phyloP scores from a whole-genome alignment of 805 yeast genomes.

The Wickerhamomyces silvicola region DNA sequence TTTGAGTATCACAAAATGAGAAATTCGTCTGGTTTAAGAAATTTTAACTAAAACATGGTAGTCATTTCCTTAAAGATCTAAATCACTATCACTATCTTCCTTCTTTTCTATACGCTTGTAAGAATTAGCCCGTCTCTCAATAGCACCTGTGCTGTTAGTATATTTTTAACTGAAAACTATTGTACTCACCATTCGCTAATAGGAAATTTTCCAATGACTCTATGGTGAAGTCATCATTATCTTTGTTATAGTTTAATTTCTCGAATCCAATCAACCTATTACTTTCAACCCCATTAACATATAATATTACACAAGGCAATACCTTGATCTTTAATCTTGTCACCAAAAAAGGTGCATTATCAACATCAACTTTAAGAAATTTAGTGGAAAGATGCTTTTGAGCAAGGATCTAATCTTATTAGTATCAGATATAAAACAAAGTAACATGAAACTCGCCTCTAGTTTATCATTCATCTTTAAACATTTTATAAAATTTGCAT shows the following conservation, averaged over 20 bases:
- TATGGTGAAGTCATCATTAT: slow-evolving; percentile 39
- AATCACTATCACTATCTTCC: slow-evolving; percentile 21
- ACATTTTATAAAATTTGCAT: slow-evolving; percentile 57
- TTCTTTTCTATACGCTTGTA: slow-evolving; percentile 16
- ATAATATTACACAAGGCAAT: slow-evolving; percentile 64
- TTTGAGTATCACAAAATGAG: background rate
- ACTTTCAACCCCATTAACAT: slow-evolving; percentile 51
- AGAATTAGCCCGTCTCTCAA: slow-evolving; percentile 29
- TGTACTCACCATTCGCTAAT: slow-evolving; percentile 18
- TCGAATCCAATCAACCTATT: slow-evolving; percentile 66
- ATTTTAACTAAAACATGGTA: too few species aligned
- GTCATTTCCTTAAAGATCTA: slow-evolving; percentile 27
- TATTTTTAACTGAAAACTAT: background rate
- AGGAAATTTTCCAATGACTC: slow-evolving; percentile 42
- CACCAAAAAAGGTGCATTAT: slow-evolving; percentile 66
- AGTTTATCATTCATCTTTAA: slow-evolving; percentile 45
- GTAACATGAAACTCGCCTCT: slow-evolving; percentile 4
- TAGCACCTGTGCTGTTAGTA: slow-evolving; percentile 17
- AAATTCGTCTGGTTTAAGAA: background rate
- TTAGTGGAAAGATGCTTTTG: slow-evolving; percentile 50
- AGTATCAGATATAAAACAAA: slow-evolving; percentile 6
- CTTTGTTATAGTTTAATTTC: slow-evolving; percentile 38
- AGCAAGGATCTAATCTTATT: slow-evolving; percentile 34
- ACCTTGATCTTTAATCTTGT: slow-evolving; percentile 56
- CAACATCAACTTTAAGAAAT: slow-evolving; percentile 52